A percentile compares a stretch with the other conserved stretches of the same genome.
Conservation (phyloP, 2,329 filamentous ascomycete genomes). For the Colletotrichum lupini region DNA sequence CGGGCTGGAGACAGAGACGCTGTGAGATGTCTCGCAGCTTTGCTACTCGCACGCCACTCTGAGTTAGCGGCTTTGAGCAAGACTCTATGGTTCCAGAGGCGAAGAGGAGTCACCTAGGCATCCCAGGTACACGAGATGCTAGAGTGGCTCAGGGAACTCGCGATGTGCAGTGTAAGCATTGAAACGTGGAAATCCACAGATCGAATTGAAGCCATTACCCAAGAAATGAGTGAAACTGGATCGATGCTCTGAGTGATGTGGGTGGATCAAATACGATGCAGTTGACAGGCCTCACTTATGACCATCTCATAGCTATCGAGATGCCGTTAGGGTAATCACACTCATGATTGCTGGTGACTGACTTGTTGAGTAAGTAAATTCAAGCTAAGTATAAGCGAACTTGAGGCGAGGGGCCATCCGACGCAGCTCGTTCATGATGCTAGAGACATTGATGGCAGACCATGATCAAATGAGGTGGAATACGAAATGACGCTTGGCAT, state of each 20-base stretch:
- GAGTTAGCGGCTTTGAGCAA: neutral
- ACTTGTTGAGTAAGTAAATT: no score
- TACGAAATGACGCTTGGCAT: neutral
- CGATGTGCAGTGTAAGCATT: neutral
- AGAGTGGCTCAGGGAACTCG: neutral
- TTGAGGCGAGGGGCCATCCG: no score
- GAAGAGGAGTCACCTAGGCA: neutral
- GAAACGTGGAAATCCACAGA: neutral
- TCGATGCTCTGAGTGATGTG: no score
- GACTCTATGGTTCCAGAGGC: neutral
- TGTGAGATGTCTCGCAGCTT: neutral
- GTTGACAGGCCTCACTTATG: no score
- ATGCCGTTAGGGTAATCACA: no score
- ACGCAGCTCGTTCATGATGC: neutral
- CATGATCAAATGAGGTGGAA: neutral
- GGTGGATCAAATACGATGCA: no score
- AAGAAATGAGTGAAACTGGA: no score
- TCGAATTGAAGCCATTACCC: no score
- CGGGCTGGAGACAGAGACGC: neutral
- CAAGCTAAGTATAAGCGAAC: no score
- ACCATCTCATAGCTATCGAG: no score
- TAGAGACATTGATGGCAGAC: neutral
- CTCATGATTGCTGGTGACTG: no score
- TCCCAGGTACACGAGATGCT: neutral
- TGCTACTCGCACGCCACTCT: neutral